These are phyloP conservation scores for Vitis hybrid DNA, from an alignment of 177 flowering plant genomes.

Conservation along the genomic window DNA sequence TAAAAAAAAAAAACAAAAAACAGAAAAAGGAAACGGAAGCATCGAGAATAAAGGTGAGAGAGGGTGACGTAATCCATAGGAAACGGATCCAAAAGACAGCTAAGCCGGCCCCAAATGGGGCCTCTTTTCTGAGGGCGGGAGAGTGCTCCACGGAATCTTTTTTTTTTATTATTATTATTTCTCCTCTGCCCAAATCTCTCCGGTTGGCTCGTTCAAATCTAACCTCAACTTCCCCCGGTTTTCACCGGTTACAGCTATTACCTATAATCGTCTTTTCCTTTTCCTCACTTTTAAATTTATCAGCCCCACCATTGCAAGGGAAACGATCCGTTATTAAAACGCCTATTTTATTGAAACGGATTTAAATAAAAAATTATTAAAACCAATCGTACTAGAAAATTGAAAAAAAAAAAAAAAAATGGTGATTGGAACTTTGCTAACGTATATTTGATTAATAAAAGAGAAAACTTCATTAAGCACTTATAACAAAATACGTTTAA, in stretches of 20 bases:
- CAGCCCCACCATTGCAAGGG: too few relatives aligned
- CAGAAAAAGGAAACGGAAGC: not conserved
- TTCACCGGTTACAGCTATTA: slow-evolving; percentile 11
- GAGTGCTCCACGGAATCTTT: not conserved
- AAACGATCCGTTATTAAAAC: too few relatives aligned
- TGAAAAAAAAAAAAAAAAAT: too few relatives aligned
- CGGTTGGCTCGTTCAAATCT: slow-evolving; percentile 8
- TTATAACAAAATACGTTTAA: too few relatives aligned
- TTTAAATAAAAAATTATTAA: too few relatives aligned
- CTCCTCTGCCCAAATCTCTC: not conserved
- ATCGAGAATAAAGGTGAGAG: slow-evolving; percentile 8
- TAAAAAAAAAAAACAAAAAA: not conserved
- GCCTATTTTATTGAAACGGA: too few relatives aligned
- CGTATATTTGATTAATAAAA: too few relatives aligned
- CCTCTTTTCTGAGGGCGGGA: slow-evolving; percentile 7
- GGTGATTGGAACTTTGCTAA: too few relatives aligned
- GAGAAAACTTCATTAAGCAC: too few relatives aligned
- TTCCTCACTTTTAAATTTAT: too few relatives aligned
- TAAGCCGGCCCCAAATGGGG: slow-evolving; percentile 23
- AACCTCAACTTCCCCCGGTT: slow-evolving; percentile 3
- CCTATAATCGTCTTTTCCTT: not conserved
- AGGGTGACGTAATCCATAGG: slow-evolving; percentile 17
- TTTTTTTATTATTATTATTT: not conserved
- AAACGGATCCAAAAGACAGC: slow-evolving; percentile 22
- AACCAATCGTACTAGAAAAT: too few relatives aligned